Conservation (phyloP, 2,329 filamentous ascomycete genomes). For the Epichloe elymi region DNA sequence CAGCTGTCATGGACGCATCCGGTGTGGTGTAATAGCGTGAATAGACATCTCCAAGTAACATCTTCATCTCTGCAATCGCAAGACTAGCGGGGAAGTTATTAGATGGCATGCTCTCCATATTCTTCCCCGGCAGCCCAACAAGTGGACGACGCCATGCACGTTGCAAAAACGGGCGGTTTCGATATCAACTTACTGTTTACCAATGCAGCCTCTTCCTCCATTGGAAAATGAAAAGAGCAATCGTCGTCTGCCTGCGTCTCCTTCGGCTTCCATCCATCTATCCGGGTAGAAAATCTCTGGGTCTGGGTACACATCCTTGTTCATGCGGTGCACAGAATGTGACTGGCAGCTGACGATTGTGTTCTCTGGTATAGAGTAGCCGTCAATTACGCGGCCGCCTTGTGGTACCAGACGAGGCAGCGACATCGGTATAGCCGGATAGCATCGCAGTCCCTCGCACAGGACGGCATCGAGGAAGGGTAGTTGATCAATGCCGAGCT, state of each 20-base stretch:
- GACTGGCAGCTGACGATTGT: slow-evolving; percentile 49
- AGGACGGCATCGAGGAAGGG: slow-evolving; percentile 51
- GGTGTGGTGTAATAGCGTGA: slow-evolving; percentile 41
- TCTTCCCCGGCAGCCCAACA: too few relatives aligned
- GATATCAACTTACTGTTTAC: slow-evolving; percentile 45
- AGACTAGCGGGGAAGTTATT: slow-evolving; percentile 22
- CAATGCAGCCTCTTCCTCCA: slow-evolving; percentile 52
- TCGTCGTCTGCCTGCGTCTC: slow-evolving; percentile 55
- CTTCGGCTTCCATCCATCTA: slow-evolving; percentile 64
- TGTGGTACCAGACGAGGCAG: slow-evolving; percentile 45
- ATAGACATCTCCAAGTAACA: slow-evolving; percentile 49
- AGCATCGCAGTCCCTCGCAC: slow-evolving; percentile 47
- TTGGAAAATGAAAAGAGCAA: slow-evolving; percentile 53
- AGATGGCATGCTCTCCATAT: not conserved
- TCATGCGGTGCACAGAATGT: slow-evolving; percentile 45
- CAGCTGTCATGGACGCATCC: slow-evolving; percentile 38
- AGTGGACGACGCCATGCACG: not conserved
- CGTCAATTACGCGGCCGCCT: slow-evolving; percentile 42
- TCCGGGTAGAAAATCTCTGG: slow-evolving; percentile 70
- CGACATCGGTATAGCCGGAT: slow-evolving; percentile 53
- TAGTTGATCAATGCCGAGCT: slow-evolving; percentile 33
- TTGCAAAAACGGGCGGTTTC: not conserved
- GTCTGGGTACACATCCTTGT: slow-evolving; percentile 58
- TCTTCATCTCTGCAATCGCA: slow-evolving; percentile 56
- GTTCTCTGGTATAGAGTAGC: slow-evolving; percentile 36